phyloP scores from a whole-genome alignment of 179 eudicot species.

The Drosera spatulata region DNA sequence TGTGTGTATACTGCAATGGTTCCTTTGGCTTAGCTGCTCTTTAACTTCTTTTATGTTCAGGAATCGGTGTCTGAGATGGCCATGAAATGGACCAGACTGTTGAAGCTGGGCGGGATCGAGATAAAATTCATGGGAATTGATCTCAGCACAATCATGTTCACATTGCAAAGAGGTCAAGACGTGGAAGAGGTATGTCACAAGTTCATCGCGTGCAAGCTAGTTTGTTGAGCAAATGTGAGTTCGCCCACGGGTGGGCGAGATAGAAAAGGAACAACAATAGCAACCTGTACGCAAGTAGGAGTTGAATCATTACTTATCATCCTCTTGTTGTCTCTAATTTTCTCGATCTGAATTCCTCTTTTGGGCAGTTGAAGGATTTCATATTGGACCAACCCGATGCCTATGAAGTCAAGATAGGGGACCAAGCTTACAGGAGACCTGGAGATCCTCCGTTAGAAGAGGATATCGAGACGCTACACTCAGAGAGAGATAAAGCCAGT shows the following conservation, averaged over 20 bases:
- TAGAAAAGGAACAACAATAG: too few species aligned
- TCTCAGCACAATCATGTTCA: constrained; percentile 70
- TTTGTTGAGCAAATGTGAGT: too few species aligned
- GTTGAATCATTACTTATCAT: neutral
- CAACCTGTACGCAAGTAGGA: too few species aligned
- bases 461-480: constrained; percentile 39
- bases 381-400: constrained; percentile 70
- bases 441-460: constrained; percentile 85
- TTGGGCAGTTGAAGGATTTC: constrained; percentile 61
- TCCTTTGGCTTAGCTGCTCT: too few species aligned
- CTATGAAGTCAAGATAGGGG: constrained; percentile 81
- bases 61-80: constrained; percentile 57
- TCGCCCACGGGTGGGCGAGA: too few species aligned
- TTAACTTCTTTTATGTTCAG: constrained; percentile 16
- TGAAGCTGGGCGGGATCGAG: constrained; percentile 68
- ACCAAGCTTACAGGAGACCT: constrained; percentile 52
- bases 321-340: neutral
- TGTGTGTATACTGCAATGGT: too few species aligned
- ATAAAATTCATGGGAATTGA: constrained; percentile 64
- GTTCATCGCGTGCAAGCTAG: neutral
- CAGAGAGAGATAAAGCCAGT: constrained; percentile 17
- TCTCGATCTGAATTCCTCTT: neutral
- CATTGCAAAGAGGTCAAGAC: constrained; percentile 60
- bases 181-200: constrained; percentile 44
- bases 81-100: constrained; percentile 66